Percentiles rank a stretch among this genome's conserved stretches.
Evolutionary conservation across 768 basidiomycete species (phyloP).

Genomic region (Psilocybe subaeruginosa): DNA sequence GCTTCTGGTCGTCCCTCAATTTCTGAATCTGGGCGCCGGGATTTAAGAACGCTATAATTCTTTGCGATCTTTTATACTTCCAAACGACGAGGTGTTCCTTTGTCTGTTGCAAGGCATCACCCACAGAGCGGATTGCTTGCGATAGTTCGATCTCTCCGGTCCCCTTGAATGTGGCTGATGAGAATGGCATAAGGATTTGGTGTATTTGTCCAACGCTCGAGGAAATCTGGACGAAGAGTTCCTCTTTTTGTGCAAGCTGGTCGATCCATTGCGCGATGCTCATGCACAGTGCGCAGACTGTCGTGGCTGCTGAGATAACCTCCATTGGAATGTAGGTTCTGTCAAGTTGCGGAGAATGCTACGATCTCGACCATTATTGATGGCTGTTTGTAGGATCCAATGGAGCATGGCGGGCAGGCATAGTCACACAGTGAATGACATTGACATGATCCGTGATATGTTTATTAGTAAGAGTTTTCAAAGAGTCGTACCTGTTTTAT

Average conservation of each 20-base stretch:
- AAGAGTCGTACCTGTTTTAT: too few relatives aligned
- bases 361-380: neutral
- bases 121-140: conserved; percentile 3
- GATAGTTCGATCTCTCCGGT: conserved; percentile 1
- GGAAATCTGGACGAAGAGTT: neutral
- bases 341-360: neutral
- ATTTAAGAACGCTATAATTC: conserved; percentile 7
- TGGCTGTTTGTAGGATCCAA: neutral
- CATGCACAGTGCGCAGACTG: conserved; percentile 8
- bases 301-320: conserved; percentile 6
- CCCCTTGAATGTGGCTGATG: neutral
- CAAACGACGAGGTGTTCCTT: conserved; percentile 8
- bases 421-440: too few relatives aligned
- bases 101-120: conserved; percentile 4
- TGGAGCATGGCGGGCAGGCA: neutral
- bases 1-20: conserved; percentile 5
- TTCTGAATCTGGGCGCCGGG: neutral
- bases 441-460: too few relatives aligned
- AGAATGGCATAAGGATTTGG: conserved; percentile 6
- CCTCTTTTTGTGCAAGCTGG: neutral
- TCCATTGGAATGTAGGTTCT: neutral
- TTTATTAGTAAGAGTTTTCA: too few relatives aligned
- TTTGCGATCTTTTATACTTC: neutral
- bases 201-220: conserved; percentile 5
- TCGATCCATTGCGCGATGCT: conserved; percentile 7